Base-by-base conservation (phyloP, 1,284 basidiomycete genomes). In the Trichosporon coremiiforme region DNA sequence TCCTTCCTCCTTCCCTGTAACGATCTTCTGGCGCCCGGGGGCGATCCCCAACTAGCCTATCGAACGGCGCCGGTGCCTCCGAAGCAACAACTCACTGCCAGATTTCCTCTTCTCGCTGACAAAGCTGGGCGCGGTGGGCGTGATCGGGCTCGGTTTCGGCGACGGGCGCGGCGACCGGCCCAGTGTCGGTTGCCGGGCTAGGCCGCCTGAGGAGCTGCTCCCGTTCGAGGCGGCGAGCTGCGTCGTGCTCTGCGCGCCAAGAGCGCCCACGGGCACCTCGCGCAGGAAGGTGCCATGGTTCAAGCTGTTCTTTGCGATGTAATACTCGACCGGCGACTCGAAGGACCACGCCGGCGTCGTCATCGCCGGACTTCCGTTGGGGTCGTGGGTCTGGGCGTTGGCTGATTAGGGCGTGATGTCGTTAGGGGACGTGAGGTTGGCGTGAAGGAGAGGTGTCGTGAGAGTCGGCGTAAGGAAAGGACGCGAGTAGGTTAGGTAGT, bases 251-350 rank as follows among this genome's bases (percentile, higher is more conserved):
- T 29, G 50, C 67, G 13, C 29, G 41, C 63, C 64, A 41, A 38
- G 33, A 15, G 57, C 55, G 13, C 31, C 29, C 4, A 57, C 35
- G 10, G 63, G 66, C 66, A 67, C 67, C 66, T 70, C 53, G 31
- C 65, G 12, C 20, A 29, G 1, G 10, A 10, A 36, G 12, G 47
- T 10, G 36, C 45, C 12, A 64, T 66, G 12, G 63, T 7, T 7
- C 45, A 38, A 3, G 57, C 64, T 22, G 38, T 41, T 35, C 50
- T 63, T 47, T 17, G 55, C 68, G n/a, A 69, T 38, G 68, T 72
- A 63, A 64, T 69, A 72, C 64, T 72, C 71, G 66, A 68, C 66
- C n/a, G 57, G 17, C 7, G 68, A 55, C 64, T 72, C 71, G 63
- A 69, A 72, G 31, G 63, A 22, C 68, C 71, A 72, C 55, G 55